A percentile compares a stretch with the other conserved stretches of the same genome.
These are phyloP conservation scores for Asterophora lycoperdoides DNA, from an alignment of 768 basidiomycete species.

Conservation along the genomic window DNA sequence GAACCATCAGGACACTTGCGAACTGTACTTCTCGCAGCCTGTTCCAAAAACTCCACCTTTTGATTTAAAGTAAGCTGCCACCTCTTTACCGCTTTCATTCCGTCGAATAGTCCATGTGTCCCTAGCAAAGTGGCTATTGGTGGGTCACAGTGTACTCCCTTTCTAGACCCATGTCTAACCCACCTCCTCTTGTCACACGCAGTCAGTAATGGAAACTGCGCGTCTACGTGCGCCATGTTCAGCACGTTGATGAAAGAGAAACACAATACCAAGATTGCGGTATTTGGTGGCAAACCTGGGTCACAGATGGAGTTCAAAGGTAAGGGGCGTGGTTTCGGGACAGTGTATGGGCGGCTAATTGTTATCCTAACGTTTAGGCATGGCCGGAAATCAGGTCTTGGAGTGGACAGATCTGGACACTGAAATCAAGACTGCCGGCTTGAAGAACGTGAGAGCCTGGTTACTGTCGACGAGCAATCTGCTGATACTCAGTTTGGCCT, in stretches of 20 bases:
- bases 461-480: background rate
- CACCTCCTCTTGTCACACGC: background rate
- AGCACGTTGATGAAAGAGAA: conserved; percentile 57
- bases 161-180: background rate
- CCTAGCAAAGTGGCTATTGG: conserved; percentile 43
- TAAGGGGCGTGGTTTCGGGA: conserved; percentile 6
- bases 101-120: background rate
- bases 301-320: conserved; percentile 49
- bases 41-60: conserved; percentile 46
- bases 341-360: background rate
- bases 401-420: conserved; percentile 56
- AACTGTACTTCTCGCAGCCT: conserved; percentile 31
- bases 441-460: conserved; percentile 37
- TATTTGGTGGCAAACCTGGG: conserved; percentile 56
- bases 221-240: conserved; percentile 63
- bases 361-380: conserved; percentile 26
- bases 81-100: background rate
- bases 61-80: conserved; percentile 32
- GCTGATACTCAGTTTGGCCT: background rate
- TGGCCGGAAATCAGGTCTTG: conserved; percentile 65
- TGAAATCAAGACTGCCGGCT: conserved; percentile 54
- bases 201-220: conserved; percentile 47
- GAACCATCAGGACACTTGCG: conserved; percentile 36
- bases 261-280: conserved; percentile 46
- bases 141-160: conserved; percentile 16